phyloP scores from a whole-genome alignment of 1,284 basidiomycete species.

The Moesziomyces sp. region DNA sequence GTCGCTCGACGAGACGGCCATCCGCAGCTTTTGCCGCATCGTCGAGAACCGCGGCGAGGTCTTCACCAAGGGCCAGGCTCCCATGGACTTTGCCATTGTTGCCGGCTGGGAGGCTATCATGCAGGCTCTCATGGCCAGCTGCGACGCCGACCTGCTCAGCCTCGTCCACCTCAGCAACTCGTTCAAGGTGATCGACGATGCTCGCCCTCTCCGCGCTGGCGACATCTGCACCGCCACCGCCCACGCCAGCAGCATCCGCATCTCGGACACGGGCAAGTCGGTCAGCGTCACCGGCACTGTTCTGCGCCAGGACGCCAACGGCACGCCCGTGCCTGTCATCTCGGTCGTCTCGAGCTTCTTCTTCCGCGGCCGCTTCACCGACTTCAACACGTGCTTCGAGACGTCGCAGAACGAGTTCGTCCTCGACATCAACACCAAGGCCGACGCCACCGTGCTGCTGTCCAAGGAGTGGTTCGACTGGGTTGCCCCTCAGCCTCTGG shows the following conservation, averaged over 20 bases:
- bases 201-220: slow-evolving; percentile 80
- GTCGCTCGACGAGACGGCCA: slow-evolving; percentile 73
- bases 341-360: slow-evolving; percentile 95
- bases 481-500: slow-evolving; percentile 79
- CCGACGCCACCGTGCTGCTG: slow-evolving; percentile 86
- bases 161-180: slow-evolving; percentile 97
- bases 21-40: slow-evolving; percentile 91
- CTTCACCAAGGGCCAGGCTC: slow-evolving; percentile 76
- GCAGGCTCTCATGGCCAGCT: slow-evolving; percentile 62
- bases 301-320: slow-evolving; percentile 56
- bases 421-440: slow-evolving; percentile 80
- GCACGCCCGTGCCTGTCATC: slow-evolving; percentile 89
- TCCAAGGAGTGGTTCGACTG: slow-evolving; percentile 99
- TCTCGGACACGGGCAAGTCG: slow-evolving; percentile 86
- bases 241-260: slow-evolving; percentile 86
- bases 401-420: slow-evolving; percentile 83
- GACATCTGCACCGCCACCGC: slow-evolving; percentile 92
- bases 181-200: slow-evolving; percentile 86
- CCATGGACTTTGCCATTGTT: slow-evolving; percentile 99
- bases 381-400: slow-evolving; percentile 96
- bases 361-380: slow-evolving; percentile 91
- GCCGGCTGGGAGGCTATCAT: slow-evolving; percentile 79
- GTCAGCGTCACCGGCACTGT: slow-evolving; percentile 58
- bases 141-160: slow-evolving; percentile 75
- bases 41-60: slow-evolving; percentile 91